phyloP scores from a whole-genome alignment of 306 rosid genomes.

The Mucuna pruriens region DNA sequence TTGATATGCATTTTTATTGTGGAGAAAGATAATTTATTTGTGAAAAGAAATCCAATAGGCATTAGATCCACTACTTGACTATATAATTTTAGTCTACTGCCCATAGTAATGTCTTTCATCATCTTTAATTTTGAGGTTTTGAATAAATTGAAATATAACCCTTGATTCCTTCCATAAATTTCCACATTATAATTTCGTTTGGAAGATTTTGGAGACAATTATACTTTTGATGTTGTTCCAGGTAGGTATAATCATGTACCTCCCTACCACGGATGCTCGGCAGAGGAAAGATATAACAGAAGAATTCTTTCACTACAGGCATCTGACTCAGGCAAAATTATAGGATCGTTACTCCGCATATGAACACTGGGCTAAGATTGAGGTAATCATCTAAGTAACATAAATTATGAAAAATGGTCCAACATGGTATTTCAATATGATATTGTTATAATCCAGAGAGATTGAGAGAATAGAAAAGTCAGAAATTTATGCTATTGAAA shows the following conservation, averaged over 20 bases:
- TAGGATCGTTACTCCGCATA: constrained; percentile 83
- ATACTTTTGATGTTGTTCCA: constrained; percentile 49
- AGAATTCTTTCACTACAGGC: constrained; percentile 90
- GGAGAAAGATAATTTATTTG: constrained; percentile 1
- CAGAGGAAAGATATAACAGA: constrained; percentile 94
- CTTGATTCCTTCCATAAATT: neutral
- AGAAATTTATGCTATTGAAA: too few relatives aligned
- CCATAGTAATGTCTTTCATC: neutral
- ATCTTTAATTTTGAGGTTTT: constrained; percentile 6
- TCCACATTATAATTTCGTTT: constrained; percentile 13
- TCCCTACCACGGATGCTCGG: constrained; percentile 85
- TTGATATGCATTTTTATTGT: constrained; percentile 1
- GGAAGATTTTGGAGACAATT: constrained; percentile 11
- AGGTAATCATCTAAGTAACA: constrained; percentile 56
- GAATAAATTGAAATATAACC: constrained; percentile 11
- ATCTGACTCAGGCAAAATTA: constrained; percentile 59
- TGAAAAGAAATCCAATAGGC: neutral
- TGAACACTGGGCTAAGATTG: constrained; percentile 99
- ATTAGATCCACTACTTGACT: neutral
- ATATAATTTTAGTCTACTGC: constrained; percentile 22
- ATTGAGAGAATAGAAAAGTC: too few relatives aligned
- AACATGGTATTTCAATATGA: constrained; percentile 11
- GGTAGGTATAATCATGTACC: constrained; percentile 99
- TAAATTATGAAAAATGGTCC: constrained; percentile 18
- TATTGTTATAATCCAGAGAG: too few relatives aligned